Percentiles rank a stretch among this genome's conserved stretches.
These are phyloP conservation scores for Flaveria sonorensis DNA, from an alignment of 129 eudicot species.

Conservation along the genomic window DNA sequence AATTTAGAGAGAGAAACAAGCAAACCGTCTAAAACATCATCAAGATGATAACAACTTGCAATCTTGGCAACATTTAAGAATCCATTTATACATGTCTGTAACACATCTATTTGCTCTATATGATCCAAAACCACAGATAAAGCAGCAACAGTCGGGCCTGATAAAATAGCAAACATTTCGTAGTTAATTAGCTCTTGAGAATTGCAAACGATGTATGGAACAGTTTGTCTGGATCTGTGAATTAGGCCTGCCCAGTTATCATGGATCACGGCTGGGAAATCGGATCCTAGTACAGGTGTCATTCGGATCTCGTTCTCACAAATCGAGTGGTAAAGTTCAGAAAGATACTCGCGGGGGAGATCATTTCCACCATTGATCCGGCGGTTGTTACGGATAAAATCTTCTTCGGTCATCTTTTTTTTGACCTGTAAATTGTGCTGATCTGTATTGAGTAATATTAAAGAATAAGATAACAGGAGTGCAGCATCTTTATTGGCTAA, in stretches of 20 bases:
- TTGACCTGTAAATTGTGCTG: slow-evolving; percentile 75
- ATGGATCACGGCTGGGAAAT: slow-evolving; percentile 42
- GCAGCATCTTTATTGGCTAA: slow-evolving; percentile 74
- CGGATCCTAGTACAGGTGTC: slow-evolving; percentile 51
- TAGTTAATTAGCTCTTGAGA: slow-evolving; percentile 51
- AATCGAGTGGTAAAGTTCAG: slow-evolving; percentile 63
- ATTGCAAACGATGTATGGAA: slow-evolving; percentile 53
- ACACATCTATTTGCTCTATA: slow-evolving; percentile 65
- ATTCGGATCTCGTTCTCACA: slow-evolving; percentile 69
- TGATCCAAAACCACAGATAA: slow-evolving; percentile 70
- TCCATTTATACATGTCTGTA: slow-evolving; percentile 63
- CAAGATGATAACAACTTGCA: slow-evolving; percentile 53
- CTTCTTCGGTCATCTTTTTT: slow-evolving; percentile 79
- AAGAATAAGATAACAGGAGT: slow-evolving; percentile 59
- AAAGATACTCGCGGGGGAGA: slow-evolving; percentile 67
- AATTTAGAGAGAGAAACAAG: slow-evolving; percentile 70
- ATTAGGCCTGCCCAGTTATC: slow-evolving; percentile 68
- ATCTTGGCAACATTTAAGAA: slow-evolving; percentile 58
- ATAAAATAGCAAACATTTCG: slow-evolving; percentile 66
- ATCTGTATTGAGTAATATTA: slow-evolving; percentile 77
- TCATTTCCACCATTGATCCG: slow-evolving; percentile 67
- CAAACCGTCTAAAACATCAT: slow-evolving; percentile 63
- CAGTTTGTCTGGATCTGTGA: slow-evolving; percentile 53
- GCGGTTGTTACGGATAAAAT: slow-evolving; percentile 76
- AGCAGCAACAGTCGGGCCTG: slow-evolving; percentile 80